A percentile compares a stretch with the other conserved stretches of the same genome.
phyloP scores from a whole-genome alignment of 768 basidiomycete species.

The Mycena haematopus region DNA sequence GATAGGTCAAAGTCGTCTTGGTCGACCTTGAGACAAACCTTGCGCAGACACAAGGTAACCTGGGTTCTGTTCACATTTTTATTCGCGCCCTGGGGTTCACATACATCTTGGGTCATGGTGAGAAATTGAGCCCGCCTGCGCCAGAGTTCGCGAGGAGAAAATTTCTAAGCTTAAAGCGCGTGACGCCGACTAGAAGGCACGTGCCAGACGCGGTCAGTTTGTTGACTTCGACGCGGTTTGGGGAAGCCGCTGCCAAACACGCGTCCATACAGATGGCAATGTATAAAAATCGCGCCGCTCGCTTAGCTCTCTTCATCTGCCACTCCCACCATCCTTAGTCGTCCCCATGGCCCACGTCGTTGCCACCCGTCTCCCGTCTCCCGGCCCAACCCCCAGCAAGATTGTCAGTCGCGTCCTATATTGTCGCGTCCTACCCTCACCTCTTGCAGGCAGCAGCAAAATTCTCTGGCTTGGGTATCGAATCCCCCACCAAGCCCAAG shows the following conservation, averaged over 20 bases:
- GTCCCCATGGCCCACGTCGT: slow-evolving; percentile 39
- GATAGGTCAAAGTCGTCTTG: slow-evolving; percentile 33
- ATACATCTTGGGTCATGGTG: slow-evolving; percentile 5
- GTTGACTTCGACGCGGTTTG: slow-evolving; percentile 26
- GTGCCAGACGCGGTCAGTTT: slow-evolving; percentile 11
- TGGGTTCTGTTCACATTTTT: not conserved
- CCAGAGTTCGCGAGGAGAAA: not conserved
- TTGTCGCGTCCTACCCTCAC: slow-evolving; percentile 18
- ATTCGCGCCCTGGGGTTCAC: not conserved
- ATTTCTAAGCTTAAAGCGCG: not conserved
- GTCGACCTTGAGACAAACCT: slow-evolving; percentile 8
- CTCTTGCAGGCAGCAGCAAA: slow-evolving; percentile 48
- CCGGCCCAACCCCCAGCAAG: slow-evolving; percentile 56
- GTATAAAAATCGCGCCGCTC: slow-evolving; percentile 27
- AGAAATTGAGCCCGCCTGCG: not conserved
- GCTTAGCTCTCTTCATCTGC: slow-evolving; percentile 9
- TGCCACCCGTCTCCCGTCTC: slow-evolving; percentile 37
- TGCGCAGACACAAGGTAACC: slow-evolving; percentile 8
- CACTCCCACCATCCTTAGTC: slow-evolving; percentile 13
- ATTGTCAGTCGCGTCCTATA: slow-evolving; percentile 43
- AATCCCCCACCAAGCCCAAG: slow-evolving; percentile 47
- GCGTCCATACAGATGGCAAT: slow-evolving; percentile 36
- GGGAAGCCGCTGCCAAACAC: slow-evolving; percentile 33
- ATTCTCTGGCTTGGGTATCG: slow-evolving; percentile 50
- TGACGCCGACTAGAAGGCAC: slow-evolving; percentile 23